Base-by-base conservation (phyloP, 495 filamentous ascomycete genomes). In the Cryomyces minteri region DNA sequence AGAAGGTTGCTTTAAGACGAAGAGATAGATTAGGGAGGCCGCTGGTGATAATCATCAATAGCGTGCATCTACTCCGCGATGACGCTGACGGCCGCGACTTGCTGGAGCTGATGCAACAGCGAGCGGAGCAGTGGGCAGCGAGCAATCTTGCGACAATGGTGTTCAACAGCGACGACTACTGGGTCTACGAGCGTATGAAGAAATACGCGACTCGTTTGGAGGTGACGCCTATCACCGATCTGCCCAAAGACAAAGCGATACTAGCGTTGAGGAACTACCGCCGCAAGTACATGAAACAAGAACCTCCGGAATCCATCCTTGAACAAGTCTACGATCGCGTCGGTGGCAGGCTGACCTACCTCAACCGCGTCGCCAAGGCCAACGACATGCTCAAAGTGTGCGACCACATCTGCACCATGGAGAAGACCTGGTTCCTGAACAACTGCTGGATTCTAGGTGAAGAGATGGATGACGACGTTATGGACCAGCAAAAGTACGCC, bases 401-500 rank as follows among this genome's bases (percentile, higher is more conserved):
- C 59, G 64, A 83, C 30, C 61, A 76, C 11, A 95, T 98, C 50
- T 81, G 78, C 49, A 62, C 77, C 32, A 75, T 70, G 25, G 90
- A 98, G 60, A 90, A 85, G 62, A 84, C 77, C 1, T 98, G 90
- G 90, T 82, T 96, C 56, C 59, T 95, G 39, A 95, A 93, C 62
- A 48, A 58, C 78, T 94, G 87, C 61, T 86, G 88, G 74, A 92
- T 96, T 48, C 73, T 98, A 7, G 90, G 90, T 11, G 66, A 59
- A 38, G 83, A 84, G 50, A 95, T 95, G 88, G 90, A 98, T 53
- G 90, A 98, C 64, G 90, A 98, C 62, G 90, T 95, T 36, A 96
- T 98, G 90, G 86, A 96, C 56, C 80, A 95, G 62, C 90, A 96
- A 52, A 98, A 98, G 58, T 90, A 81, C 64, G 80, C 88, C 72